Evolutionary conservation across 768 basidiomycete genomes (phyloP).

Genomic region (Cystobasidium onofrii): DNA sequence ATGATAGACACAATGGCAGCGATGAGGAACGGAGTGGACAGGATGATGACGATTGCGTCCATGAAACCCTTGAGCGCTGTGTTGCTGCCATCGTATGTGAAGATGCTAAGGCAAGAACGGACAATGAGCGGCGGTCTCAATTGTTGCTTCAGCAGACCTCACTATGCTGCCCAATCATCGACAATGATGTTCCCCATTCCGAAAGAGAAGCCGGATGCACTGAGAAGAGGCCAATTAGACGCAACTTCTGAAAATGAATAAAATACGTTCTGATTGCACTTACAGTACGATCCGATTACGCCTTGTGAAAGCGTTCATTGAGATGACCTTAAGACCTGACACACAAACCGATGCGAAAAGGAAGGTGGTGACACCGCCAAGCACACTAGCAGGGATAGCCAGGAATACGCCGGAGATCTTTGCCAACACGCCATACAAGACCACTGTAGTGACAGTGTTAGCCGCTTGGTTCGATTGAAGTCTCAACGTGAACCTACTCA

Average conservation of each 20-base stretch:
- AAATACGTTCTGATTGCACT: conserved; percentile 46
- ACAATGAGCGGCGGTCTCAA: too few relatives aligned
- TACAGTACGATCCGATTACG: conserved; percentile 30
- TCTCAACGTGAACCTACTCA: conserved; percentile 41
- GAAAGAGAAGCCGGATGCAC: conserved; percentile 59
- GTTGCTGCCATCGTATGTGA: conserved; percentile 32
- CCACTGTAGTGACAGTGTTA: not conserved
- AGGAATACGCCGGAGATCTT: conserved; percentile 78
- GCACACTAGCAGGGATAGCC: conserved; percentile 67
- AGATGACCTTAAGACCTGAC: conserved; percentile 64
- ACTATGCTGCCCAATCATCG: conserved; percentile 56
- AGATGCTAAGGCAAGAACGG: conserved; percentile 4
- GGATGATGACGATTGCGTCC: conserved; percentile 66
- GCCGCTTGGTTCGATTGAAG: not conserved
- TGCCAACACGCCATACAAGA: conserved; percentile 56
- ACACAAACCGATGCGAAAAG: conserved; percentile 67
- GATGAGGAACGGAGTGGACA: conserved; percentile 67
- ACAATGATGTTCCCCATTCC: conserved; percentile 66
- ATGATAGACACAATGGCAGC: conserved; percentile 56
- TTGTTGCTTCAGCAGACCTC: too few relatives aligned
- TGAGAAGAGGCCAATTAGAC: conserved; percentile 42
- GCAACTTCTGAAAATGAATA: conserved; percentile 50
- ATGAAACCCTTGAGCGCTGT: conserved; percentile 61
- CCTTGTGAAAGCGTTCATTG: conserved; percentile 48
- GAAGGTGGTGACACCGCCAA: conserved; percentile 76